Conservation (phyloP, 768 basidiomycete species). For the Hericium erinaceus region DNA sequence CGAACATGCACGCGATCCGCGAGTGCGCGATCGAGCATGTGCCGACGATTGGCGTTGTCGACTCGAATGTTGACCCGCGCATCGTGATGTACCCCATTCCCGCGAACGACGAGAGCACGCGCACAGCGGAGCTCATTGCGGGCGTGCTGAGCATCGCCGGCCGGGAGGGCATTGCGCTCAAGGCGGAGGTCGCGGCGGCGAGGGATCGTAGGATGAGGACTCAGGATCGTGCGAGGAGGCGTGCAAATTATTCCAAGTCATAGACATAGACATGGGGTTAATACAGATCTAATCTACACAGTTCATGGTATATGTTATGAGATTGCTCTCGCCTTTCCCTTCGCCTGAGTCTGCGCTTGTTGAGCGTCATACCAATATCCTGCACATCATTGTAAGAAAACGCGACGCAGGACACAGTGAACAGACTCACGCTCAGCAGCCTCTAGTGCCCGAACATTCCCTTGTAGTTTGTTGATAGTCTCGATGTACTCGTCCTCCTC, state of each 20-base stretch:
- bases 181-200: constrained; percentile 19
- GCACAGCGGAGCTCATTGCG: constrained; percentile 84
- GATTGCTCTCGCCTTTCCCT: background rate
- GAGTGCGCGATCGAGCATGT: constrained; percentile 87
- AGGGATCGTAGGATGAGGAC: background rate
- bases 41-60: constrained; percentile 90
- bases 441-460: constrained; percentile 79
- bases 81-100: constrained; percentile 97
- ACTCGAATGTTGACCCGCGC: constrained; percentile 93
- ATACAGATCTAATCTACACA: background rate
- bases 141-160: constrained; percentile 89
- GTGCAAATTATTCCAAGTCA: background rate
- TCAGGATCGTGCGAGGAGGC: background rate
- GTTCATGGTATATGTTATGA: background rate
- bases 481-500: constrained; percentile 97
- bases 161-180: constrained; percentile 55
- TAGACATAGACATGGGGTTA: background rate
- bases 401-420: background rate
- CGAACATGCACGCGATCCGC: constrained; percentile 77
- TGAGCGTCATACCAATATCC: constrained; percentile 69
- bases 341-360: constrained; percentile 8
- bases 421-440: constrained; percentile 72
- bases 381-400: constrained; percentile 24
- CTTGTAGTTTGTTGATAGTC: constrained; percentile 89
- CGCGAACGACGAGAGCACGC: constrained; percentile 91